These are phyloP conservation scores for Spirogloea muscicola DNA, from an alignment of 139 green algal species.

Conservation along the genomic window DNA sequence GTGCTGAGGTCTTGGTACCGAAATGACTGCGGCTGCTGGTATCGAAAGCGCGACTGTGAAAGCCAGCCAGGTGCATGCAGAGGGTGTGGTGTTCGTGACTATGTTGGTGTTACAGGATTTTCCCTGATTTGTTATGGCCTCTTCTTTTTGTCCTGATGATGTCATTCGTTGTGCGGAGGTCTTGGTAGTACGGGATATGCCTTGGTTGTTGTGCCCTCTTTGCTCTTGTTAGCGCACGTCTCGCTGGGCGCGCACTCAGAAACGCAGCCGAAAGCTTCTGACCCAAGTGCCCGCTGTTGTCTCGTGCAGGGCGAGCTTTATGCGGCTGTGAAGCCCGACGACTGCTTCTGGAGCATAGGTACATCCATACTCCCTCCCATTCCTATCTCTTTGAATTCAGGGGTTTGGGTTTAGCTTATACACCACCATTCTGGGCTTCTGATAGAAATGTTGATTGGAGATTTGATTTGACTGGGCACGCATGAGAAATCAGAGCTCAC, in stretches of 20 bases:
- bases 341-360: conserved; percentile 83
- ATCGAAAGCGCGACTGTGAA: neutral
- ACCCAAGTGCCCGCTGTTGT: neutral
- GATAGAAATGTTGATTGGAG: no score
- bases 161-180: no score
- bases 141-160: no score
- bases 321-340: conserved; percentile 75
- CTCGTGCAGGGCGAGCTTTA: conserved; percentile 69
- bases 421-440: no score
- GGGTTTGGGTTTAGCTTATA: no score
- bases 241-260: no score
- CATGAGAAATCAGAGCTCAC: no score
- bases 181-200: neutral
- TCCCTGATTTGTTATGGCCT: no score
- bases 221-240: neutral
- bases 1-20: neutral
- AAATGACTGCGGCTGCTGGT: neutral
- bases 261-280: no score
- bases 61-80: neutral
- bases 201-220: neutral
- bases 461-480: no score
- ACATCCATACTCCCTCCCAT: neutral
- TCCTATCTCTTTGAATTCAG: neutral
- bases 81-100: neutral
- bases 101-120: no score